A percentile compares a stretch with the other conserved stretches of the same genome.
These are phyloP conservation scores for Oryza officinalis DNA, from an alignment of 176 grass and related monocot species.

Conservation along the genomic window DNA sequence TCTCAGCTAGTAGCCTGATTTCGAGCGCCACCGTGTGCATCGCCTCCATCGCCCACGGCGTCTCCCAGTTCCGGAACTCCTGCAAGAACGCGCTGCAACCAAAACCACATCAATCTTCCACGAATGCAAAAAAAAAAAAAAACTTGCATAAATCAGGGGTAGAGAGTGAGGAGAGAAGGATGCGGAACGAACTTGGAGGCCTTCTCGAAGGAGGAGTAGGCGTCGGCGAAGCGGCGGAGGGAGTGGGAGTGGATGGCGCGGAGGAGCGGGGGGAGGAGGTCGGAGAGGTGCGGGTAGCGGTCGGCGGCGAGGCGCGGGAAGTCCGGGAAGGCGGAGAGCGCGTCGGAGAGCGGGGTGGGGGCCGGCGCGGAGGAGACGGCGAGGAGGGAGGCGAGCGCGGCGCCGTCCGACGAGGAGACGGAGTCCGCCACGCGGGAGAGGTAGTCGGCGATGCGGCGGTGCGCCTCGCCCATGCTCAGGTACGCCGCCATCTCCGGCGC, in stretches of 20 bases:
- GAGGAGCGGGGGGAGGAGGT: conserved; percentile 66
- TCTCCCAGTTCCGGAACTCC: conserved; percentile 98
- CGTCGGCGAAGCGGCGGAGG: conserved; percentile 64
- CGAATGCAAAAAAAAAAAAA: not conserved
- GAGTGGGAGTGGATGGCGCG: conserved; percentile 74
- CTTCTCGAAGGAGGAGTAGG: conserved; percentile 88
- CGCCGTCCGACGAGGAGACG: conserved; percentile 48
- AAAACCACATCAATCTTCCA: conserved; percentile 9
- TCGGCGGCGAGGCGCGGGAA: conserved; percentile 57
- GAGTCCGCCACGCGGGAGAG: conserved; percentile 61
- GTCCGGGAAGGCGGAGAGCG: conserved; percentile 66
- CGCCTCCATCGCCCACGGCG: conserved; percentile 87
- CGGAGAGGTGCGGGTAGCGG: conserved; percentile 60
- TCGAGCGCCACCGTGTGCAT: conserved; percentile 79
- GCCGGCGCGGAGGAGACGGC: conserved; percentile 57
- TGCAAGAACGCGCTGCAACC: conserved; percentile 82
- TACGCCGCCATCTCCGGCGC: conserved; percentile 62
- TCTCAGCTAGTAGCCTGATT: conserved; percentile 90
- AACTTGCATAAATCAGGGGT: conserved; percentile 2
- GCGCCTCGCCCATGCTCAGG: conserved; percentile 84
- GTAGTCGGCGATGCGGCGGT: conserved; percentile 74
- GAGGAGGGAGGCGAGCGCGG: conserved; percentile 53
- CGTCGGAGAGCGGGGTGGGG: conserved; percentile 62
- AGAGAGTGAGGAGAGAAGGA: not conserved
- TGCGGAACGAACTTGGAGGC: conserved; percentile 54